Conservation (phyloP, 257 asterid species). For the Mitragyna speciosa region DNA sequence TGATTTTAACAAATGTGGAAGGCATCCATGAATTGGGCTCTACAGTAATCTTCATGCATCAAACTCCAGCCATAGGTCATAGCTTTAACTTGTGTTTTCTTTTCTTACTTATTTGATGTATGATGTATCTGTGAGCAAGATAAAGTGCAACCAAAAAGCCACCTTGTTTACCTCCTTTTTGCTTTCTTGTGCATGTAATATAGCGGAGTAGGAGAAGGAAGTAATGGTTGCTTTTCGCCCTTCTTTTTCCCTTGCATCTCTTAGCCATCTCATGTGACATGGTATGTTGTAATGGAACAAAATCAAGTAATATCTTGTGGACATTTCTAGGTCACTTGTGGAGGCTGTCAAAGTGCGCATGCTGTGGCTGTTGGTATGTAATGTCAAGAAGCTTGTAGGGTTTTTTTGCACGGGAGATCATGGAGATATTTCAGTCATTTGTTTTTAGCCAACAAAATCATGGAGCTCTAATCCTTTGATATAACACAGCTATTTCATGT, state of each 20-base stretch:
- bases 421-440: conserved; percentile 8
- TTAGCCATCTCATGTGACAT: background rate
- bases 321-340: conserved; percentile 82
- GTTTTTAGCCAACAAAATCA: background rate
- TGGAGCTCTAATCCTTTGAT: conserved; percentile 21
- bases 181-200: background rate
- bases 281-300: conserved; percentile 6
- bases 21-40: background rate
- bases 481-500: conserved; percentile 76
- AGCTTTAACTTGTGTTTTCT: background rate
- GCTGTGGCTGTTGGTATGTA: conserved; percentile 92
- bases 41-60: background rate
- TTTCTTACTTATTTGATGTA: too few relatives aligned
- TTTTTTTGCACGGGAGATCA: background rate
- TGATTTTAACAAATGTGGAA: background rate
- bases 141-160: background rate
- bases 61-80: background rate
- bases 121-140: background rate
- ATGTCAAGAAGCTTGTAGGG: background rate
- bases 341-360: conserved; percentile 99
- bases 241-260: background rate
- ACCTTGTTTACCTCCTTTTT: too few relatives aligned
- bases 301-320: conserved; percentile 16
- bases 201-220: background rate
- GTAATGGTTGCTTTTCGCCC: background rate